Evolutionary conservation across 805 yeast genomes (phyloP).

Genomic region (Metschnikowia reukaufii): DNA sequence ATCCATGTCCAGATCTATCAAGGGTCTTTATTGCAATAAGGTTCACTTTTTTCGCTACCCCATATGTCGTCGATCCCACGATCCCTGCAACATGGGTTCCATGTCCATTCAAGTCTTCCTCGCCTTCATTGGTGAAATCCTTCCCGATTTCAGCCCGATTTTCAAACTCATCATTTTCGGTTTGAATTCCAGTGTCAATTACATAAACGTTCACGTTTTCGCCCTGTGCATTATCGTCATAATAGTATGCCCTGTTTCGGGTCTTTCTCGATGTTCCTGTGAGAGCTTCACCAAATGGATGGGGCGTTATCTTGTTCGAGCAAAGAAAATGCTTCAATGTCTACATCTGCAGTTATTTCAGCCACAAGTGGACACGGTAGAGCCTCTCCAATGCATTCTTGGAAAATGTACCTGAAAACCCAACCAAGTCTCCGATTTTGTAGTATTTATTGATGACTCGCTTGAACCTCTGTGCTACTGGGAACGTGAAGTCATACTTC

Average conservation of each 20-base stretch:
- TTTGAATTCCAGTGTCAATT: conserved; percentile 20
- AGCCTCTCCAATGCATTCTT: conserved; percentile 47
- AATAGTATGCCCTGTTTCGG: conserved; percentile 45
- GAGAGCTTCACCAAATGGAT: conserved; percentile 67
- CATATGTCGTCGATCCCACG: conserved; percentile 50
- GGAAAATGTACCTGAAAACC: conserved; percentile 64
- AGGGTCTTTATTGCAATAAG: conserved; percentile 72
- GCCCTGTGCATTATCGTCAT: conserved; percentile 50
- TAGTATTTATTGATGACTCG: conserved; percentile 51
- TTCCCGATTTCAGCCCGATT: conserved; percentile 15
- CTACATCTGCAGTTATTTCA: conserved; percentile 66
- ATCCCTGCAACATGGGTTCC: conserved; percentile 61
- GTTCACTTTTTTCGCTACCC: conserved; percentile 45
- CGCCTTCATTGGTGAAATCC: conserved; percentile 20
- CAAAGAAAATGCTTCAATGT: conserved; percentile 54
- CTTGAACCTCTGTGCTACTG: conserved; percentile 42
- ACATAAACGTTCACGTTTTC: conserved; percentile 20
- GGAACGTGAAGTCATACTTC: conserved; percentile 41
- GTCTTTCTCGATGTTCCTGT: conserved; percentile 27
- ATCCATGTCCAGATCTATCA: conserved; percentile 67
- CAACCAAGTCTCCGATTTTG: conserved; percentile 70
- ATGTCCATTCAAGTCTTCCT: conserved; percentile 49
- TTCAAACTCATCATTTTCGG: conserved; percentile 15
- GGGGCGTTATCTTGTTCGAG: conserved; percentile 51
- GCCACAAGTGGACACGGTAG: conserved; percentile 61